Evolutionary conservation across 2,329 filamentous ascomycete genomes (phyloP).

Genomic region (Fusarium sp.): DNA sequence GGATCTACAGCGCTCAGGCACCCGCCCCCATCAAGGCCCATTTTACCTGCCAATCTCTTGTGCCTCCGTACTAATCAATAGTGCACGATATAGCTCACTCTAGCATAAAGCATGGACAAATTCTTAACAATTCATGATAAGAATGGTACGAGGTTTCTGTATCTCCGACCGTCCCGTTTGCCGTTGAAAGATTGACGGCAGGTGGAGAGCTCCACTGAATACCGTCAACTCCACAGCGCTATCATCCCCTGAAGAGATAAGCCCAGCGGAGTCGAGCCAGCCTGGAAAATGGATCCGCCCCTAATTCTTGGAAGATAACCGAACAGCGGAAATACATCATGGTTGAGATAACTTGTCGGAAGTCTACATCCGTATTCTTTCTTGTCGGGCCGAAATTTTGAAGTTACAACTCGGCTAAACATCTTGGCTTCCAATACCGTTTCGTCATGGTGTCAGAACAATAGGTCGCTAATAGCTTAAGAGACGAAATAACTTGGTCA

Average conservation of each 20-base stretch:
- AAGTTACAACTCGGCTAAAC: not conserved
- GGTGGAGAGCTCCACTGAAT: not conserved
- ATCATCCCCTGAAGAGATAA: not conserved
- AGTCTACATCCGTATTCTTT: not conserved
- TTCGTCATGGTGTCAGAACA: not conserved
- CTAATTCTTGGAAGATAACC: not conserved
- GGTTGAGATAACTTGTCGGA: not conserved
- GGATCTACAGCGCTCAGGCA: not conserved
- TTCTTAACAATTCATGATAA: not conserved
- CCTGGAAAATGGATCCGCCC: not conserved
- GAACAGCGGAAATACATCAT: not conserved
- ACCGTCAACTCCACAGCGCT: not conserved
- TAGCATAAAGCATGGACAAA: not conserved
- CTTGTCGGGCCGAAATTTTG: conserved; percentile 5
- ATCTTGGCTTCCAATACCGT: not conserved
- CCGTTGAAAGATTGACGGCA: not conserved
- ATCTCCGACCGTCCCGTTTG: not conserved
- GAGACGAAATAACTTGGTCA: not conserved
- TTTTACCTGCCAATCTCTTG: not conserved
- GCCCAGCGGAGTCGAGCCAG: not conserved
- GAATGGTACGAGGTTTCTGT: not conserved
- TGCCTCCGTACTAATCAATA: not conserved
- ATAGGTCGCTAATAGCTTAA: not conserved
- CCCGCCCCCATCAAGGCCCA: not conserved
- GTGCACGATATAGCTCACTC: not conserved